These are phyloP conservation scores for Entonaema liquescens DNA, from an alignment of 495 filamentous ascomycete species.

Conservation along the genomic window DNA sequence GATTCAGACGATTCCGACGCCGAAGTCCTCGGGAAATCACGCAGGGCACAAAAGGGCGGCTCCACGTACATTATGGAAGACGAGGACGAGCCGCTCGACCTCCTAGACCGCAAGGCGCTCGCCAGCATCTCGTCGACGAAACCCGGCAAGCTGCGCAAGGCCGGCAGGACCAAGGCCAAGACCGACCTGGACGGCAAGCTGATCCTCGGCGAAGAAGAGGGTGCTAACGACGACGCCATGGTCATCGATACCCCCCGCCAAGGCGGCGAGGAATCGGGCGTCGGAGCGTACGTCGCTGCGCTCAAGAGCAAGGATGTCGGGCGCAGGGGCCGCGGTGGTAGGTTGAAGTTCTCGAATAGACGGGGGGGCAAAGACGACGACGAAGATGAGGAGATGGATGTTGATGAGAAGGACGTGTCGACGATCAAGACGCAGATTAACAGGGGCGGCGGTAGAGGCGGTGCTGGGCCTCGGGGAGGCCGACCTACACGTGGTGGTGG, in stretches of 20 bases:
- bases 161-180: conserved; percentile 70
- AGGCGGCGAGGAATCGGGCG: conserved; percentile 65
- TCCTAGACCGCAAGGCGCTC: conserved; percentile 85
- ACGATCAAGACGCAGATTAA: conserved; percentile 58
- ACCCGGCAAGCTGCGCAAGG: conserved; percentile 69
- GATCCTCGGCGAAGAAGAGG: conserved; percentile 69
- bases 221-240: conserved; percentile 62
- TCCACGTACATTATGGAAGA: conserved; percentile 90
- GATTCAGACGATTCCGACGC: conserved; percentile 69
- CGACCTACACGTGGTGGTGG: conserved; percentile 41
- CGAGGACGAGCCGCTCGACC: conserved; percentile 91
- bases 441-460: conserved; percentile 31
- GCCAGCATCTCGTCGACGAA: conserved; percentile 93
- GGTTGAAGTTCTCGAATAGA: conserved; percentile 85
- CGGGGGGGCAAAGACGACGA: conserved; percentile 66
- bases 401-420: conserved; percentile 69
- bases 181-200: conserved; percentile 88
- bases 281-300: conserved; percentile 92
- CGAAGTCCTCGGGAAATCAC: conserved; percentile 62
- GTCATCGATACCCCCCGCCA: conserved; percentile 63
- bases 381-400: conserved; percentile 70
- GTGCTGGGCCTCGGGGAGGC: conserved; percentile 26
- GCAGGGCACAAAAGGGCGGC: conserved; percentile 63
- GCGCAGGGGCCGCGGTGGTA: conserved; percentile 80
- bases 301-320: conserved; percentile 85